These are phyloP conservation scores for Suhomyces bolitotheri DNA, from an alignment of 1,139 yeast genomes.

Conservation along the genomic window DNA sequence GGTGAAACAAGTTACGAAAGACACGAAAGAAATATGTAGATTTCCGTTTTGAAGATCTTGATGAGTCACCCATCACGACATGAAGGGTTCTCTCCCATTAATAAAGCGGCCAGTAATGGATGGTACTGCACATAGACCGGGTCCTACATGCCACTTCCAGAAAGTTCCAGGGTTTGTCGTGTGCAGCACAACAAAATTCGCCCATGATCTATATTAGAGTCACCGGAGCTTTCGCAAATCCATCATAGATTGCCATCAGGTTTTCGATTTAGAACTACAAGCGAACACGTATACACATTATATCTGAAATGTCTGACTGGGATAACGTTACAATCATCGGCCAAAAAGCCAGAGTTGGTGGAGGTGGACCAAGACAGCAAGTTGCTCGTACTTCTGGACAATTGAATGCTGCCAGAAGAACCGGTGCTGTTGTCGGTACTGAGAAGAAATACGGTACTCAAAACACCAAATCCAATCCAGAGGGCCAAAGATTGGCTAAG, in stretches of 20 bases:
- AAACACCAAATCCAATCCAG: slow-evolving; percentile 67
- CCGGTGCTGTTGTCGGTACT: slow-evolving; percentile 83
- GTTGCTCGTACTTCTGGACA: slow-evolving; percentile 80
- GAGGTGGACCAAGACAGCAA: slow-evolving; percentile 81
- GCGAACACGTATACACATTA: too few species aligned
- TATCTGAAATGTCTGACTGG: slow-evolving; percentile 65
- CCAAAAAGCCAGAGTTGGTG: slow-evolving; percentile 82
- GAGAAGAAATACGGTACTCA: slow-evolving; percentile 89
- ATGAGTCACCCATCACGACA: too few species aligned
- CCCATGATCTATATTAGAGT: background rate
- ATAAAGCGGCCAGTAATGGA: too few species aligned
- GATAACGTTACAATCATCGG: slow-evolving; percentile 88
- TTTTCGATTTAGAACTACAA: too few species aligned
- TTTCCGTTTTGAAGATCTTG: too few species aligned
- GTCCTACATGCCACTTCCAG: slow-evolving; percentile 1
- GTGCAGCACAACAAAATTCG: slow-evolving; percentile 1
- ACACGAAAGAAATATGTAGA: too few species aligned
- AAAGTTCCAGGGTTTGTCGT: slow-evolving; percentile 5
- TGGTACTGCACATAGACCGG: too few species aligned
- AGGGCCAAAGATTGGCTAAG: slow-evolving; percentile 93
- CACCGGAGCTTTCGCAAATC: background rate
- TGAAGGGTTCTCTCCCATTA: too few species aligned
- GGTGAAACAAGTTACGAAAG: too few species aligned
- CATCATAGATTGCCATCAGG: background rate
- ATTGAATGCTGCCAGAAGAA: slow-evolving; percentile 90